These are phyloP conservation scores for Termitomyces sp. DNA, from an alignment of 768 basidiomycete genomes.

Conservation along the genomic window DNA sequence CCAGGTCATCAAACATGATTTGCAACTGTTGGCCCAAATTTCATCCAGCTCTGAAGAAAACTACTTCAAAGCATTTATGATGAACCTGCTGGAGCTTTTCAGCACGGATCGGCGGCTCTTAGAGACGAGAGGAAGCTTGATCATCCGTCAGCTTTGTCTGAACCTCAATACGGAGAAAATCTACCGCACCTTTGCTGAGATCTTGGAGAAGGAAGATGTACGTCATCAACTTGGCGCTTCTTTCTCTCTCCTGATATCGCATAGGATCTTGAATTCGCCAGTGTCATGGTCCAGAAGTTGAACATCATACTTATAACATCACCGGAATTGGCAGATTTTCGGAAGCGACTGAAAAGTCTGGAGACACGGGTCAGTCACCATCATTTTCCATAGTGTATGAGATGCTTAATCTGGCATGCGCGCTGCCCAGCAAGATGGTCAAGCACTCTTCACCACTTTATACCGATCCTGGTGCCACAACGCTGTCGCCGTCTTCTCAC, in stretches of 20 bases:
- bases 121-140: constrained; percentile 90
- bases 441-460: constrained; percentile 88
- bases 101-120: constrained; percentile 89
- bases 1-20: constrained; percentile 92
- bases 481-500: constrained; percentile 92
- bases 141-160: constrained; percentile 91
- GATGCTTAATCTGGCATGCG: neutral
- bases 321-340: constrained; percentile 92
- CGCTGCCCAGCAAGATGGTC: constrained; percentile 81
- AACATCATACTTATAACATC: constrained; percentile 97
- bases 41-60: constrained; percentile 93
- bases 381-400: neutral
- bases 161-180: constrained; percentile 95
- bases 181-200: constrained; percentile 94
- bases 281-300: constrained; percentile 95
- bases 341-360: constrained; percentile 87
- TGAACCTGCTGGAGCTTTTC: constrained; percentile 90
- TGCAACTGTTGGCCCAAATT: constrained; percentile 95
- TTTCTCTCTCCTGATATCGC: neutral
- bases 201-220: constrained; percentile 97
- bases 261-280: constrained; percentile 96
- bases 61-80: constrained; percentile 95
- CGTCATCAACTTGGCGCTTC: constrained; percentile 13
- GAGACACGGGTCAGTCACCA: constrained; percentile 74
- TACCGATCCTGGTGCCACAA: constrained; percentile 99